A percentile compares a stretch with the other conserved stretches of the same genome.
These are phyloP conservation scores for Monosporozyma servazzii DNA, from an alignment of 805 yeast species.

Conservation along the genomic window DNA sequence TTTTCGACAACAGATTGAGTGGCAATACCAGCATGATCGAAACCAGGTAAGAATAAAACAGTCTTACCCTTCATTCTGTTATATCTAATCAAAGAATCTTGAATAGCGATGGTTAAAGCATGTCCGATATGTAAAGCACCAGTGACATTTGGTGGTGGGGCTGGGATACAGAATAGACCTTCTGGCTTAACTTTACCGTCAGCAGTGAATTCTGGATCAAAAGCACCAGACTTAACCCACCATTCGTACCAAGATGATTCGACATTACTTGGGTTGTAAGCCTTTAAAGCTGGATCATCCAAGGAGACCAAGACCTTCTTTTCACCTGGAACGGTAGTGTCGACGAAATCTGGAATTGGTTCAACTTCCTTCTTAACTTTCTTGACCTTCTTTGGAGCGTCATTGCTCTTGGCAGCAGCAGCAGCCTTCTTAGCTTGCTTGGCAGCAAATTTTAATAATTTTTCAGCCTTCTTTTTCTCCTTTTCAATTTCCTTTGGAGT, in stretches of 20 bases:
- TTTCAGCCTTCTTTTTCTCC: constrained; percentile 82
- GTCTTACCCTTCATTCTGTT: constrained; percentile 97
- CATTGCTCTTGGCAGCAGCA: constrained; percentile 44
- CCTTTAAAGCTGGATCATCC: constrained; percentile 88
- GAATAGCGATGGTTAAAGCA: constrained; percentile 90
- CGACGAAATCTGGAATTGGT: constrained; percentile 77
- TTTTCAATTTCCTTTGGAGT: constrained; percentile 77
- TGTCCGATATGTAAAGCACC: constrained; percentile 99
- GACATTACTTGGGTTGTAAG: constrained; percentile 85
- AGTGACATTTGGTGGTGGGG: constrained; percentile 99
- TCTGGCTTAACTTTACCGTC: constrained; percentile 72
- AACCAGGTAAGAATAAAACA: constrained; percentile 87
- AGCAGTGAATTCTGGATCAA: constrained; percentile 73
- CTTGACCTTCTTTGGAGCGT: constrained; percentile 43
- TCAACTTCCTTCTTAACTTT: constrained; percentile 63
- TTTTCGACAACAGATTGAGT: constrained; percentile 98
- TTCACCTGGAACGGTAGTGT: constrained; percentile 78
- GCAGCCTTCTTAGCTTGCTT: constrained; percentile 50
- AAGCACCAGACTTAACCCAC: constrained; percentile 88
- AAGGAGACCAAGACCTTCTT: constrained; percentile 80
- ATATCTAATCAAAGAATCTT: constrained; percentile 86
- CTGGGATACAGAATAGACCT: constrained; percentile 84
- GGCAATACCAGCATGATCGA: constrained; percentile 98
- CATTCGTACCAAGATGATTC: constrained; percentile 96
- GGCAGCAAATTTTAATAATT: constrained; percentile 79